Evolutionary conservation across 2,329 filamentous ascomycete genomes (phyloP).

Genomic region (Diaporthe sp.): DNA sequence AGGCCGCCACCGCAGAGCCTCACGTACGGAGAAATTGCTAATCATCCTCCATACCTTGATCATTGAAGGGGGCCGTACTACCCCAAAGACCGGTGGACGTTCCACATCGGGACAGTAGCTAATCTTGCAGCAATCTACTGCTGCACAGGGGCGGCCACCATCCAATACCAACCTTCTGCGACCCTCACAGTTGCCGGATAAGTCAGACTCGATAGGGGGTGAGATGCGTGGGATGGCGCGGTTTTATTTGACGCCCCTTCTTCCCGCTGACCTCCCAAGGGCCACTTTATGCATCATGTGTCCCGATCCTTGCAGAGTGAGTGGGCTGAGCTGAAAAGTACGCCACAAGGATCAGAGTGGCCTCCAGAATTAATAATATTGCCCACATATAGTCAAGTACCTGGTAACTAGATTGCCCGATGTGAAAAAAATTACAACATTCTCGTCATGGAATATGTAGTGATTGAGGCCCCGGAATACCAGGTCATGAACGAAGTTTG

Average conservation of each 20-base stretch:
- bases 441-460: no score
- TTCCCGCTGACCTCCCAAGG: background rate
- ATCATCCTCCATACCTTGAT: background rate
- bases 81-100: background rate
- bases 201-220: background rate
- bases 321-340: background rate
- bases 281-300: background rate
- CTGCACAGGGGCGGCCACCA: no score
- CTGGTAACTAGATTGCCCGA: no score
- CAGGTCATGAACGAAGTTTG: no score
- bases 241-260: background rate
- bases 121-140: background rate
- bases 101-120: background rate
- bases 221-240: background rate
- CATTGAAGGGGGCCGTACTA: background rate
- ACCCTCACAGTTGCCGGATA: background rate
- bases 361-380: no score
- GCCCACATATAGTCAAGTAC: no score
- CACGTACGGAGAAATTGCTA: background rate
- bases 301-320: background rate
- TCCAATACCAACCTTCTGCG: background rate
- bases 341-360: no score
- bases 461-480: no score
- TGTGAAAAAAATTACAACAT: no score
- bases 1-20: background rate